phyloP scores from a whole-genome alignment of 306 rosid species.

The Cicer cuneatum region DNA sequence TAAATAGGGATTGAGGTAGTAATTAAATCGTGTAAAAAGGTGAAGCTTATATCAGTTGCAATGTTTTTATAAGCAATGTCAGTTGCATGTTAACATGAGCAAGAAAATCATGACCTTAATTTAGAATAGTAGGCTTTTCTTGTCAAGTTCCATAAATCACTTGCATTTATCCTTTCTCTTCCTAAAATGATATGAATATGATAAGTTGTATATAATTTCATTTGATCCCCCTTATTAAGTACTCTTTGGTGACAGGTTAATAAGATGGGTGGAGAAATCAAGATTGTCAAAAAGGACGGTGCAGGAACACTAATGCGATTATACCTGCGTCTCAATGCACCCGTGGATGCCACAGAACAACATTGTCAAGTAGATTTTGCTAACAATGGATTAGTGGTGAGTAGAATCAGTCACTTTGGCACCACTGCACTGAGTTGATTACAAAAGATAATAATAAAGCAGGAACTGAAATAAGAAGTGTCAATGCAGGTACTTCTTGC shows the following conservation, averaged over 20 bases:
- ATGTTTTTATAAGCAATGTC: neutral
- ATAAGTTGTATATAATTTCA: conserved; percentile 21
- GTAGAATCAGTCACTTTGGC: conserved; percentile 46
- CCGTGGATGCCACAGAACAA: conserved; percentile 67
- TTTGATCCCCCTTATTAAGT: conserved; percentile 28
- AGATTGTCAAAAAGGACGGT: conserved; percentile 84
- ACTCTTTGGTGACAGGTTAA: conserved; percentile 63
- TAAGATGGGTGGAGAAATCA: conserved; percentile 99
- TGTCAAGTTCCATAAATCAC: conserved; percentile 26
- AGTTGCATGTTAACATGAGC: conserved; percentile 32
- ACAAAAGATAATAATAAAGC: conserved; percentile 12
- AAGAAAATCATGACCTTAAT: conserved; percentile 18
- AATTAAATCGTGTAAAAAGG: neutral
- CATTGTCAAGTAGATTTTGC: conserved; percentile 71
- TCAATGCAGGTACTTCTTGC: conserved; percentile 86
- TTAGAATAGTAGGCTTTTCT: conserved; percentile 12
- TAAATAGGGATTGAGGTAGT: too few species aligned
- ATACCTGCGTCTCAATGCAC: conserved; percentile 67
- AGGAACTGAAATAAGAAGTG: conserved; percentile 36
- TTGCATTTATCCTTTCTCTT: conserved; percentile 6
- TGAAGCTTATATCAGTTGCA: conserved; percentile 36
- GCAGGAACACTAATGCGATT: conserved; percentile 90
- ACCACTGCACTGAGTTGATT: conserved; percentile 20
- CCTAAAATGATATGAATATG: conserved; percentile 22
- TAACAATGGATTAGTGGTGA: conserved; percentile 72